These are phyloP conservation scores for Trichoderma asperellum DNA, from an alignment of 2,329 filamentous ascomycete genomes.

Conservation along the genomic window DNA sequence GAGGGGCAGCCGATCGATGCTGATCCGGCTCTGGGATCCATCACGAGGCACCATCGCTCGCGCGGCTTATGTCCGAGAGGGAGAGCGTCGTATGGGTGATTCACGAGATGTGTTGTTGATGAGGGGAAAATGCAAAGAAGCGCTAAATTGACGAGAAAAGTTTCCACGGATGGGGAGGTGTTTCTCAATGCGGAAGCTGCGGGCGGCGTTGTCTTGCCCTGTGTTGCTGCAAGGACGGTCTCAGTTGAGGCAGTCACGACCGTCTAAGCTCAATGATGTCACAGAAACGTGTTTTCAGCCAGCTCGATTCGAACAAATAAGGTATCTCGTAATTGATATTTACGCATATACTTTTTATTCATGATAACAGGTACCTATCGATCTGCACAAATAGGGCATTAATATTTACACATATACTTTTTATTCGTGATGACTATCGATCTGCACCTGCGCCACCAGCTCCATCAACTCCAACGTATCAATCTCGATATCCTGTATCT, in stretches of 20 bases:
- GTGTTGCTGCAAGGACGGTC: neutral
- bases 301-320: neutral
- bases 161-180: neutral
- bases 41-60: conserved; percentile 15
- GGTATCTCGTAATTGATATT: neutral
- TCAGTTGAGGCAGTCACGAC: neutral
- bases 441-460: neutral
- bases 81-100: neutral
- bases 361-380: neutral
- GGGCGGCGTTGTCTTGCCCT: neutral
- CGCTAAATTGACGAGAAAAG: neutral
- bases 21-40: conserved; percentile 9
- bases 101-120: conserved; percentile 2
- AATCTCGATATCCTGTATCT: neutral
- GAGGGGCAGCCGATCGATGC: conserved; percentile 17
- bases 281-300: neutral
- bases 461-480: neutral
- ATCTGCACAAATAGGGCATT: neutral
- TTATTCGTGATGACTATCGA: neutral
- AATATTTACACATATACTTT: neutral
- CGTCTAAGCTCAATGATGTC: neutral
- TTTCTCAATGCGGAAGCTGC: conserved; percentile 18
- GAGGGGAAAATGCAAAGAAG: neutral
- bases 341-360: neutral
- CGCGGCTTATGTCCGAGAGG: neutral